A percentile compares a stretch with the other conserved stretches of the same genome.
phyloP scores from a whole-genome alignment of 352 stramenopile species.

The Pythium periplocum region DNA sequence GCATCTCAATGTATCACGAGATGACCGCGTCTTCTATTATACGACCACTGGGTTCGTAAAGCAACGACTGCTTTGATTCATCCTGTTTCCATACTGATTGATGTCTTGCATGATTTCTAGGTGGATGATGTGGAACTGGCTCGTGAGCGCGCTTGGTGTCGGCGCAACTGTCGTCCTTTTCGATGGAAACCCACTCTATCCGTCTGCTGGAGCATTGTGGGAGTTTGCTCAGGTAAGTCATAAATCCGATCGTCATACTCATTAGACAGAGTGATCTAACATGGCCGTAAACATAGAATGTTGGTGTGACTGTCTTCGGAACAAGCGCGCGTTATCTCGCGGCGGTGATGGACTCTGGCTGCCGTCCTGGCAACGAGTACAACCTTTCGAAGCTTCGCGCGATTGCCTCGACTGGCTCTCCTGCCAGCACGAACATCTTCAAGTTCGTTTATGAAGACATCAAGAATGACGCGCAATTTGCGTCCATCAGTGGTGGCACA shows the following conservation, averaged over 20 bases:
- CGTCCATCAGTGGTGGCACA: conserved; percentile 79
- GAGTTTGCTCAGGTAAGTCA: conserved; percentile 40
- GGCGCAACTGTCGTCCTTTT: conserved; percentile 75
- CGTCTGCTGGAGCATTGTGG: conserved; percentile 45
- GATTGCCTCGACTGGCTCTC: conserved; percentile 70
- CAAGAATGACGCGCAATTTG: conserved; percentile 73
- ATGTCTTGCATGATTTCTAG: conserved; percentile 2
- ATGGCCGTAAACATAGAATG: conserved; percentile 18
- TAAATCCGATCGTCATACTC: no score
- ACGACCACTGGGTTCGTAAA: conserved; percentile 50
- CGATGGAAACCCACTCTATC: conserved; percentile 72
- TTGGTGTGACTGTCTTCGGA: conserved; percentile 63
- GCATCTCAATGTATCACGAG: conserved; percentile 58
- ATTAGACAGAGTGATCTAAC: no score
- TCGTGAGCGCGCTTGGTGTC: conserved; percentile 62
- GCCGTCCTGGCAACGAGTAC: conserved; percentile 50
- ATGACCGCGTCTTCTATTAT: conserved; percentile 79
- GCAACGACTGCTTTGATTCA: background rate
- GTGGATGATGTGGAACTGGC: conserved; percentile 91
- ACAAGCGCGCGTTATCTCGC: conserved; percentile 71
- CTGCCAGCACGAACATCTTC: conserved; percentile 74
- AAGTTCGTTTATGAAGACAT: conserved; percentile 77
- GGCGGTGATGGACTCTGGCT: conserved; percentile 69
- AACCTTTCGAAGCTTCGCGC: conserved; percentile 59
- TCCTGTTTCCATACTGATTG: no score